Conservation (phyloP, 225 moss, liverwort and hornwort genomes). For the Anthoceros angustus region DNA sequence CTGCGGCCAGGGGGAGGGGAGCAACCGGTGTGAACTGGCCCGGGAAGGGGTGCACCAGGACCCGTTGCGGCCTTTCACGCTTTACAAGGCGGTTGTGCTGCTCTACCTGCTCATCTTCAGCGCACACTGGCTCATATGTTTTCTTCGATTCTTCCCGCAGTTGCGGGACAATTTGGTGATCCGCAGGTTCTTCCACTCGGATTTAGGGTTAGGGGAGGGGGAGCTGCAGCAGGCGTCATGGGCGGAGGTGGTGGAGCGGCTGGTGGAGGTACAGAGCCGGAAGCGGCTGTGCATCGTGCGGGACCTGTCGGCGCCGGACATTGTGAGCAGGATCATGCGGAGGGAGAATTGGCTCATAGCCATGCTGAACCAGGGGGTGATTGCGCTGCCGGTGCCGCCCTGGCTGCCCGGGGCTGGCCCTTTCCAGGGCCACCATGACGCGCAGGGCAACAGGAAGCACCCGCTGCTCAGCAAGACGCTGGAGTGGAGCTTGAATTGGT, state of each 20-base stretch:
- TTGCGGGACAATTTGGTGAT: conserved; percentile 96
- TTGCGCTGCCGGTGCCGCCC: conserved; percentile 57
- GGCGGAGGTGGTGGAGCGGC: conserved; percentile 84
- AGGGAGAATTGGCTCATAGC: conserved; percentile 96
- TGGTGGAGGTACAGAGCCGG: conserved; percentile 78
- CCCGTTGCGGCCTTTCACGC: conserved; percentile 60
- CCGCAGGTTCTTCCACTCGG: conserved; percentile 79
- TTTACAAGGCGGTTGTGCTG: conserved; percentile 53
- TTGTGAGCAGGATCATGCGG: conserved; percentile 96
- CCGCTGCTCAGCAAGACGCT: conserved; percentile 78
- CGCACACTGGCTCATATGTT: conserved; percentile 87
- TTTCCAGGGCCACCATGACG: conserved; percentile 32
- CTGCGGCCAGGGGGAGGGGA: not conserved
- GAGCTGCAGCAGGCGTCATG: conserved; percentile 92
- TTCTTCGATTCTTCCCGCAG: conserved; percentile 90
- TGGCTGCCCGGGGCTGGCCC: conserved; percentile 93
- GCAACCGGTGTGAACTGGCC: conserved; percentile 55
- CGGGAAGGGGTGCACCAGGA: conserved; percentile 58
- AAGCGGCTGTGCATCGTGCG: conserved; percentile 89
- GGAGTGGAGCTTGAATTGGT: conserved; percentile 98
- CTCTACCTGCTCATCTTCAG: conserved; percentile 76
- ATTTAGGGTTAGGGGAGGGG: conserved; percentile 59
- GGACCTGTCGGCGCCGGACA: conserved; percentile 92
- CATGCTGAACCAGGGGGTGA: conserved; percentile 71
- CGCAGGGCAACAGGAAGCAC: conserved; percentile 40